Base-by-base conservation (phyloP, 208 protist species). In the Leishmania arabica region DNA sequence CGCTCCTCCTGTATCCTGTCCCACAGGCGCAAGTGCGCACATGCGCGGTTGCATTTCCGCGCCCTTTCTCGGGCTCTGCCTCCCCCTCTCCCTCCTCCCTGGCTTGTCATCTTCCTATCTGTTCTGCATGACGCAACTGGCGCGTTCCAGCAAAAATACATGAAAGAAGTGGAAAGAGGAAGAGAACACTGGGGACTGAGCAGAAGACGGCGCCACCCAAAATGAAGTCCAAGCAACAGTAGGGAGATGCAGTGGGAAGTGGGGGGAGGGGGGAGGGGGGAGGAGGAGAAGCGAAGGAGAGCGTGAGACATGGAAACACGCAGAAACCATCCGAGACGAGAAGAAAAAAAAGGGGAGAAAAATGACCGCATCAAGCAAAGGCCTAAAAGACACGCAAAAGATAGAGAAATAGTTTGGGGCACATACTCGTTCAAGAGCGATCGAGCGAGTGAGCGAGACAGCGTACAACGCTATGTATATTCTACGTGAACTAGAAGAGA, bases 221-320 rank as follows among this genome's bases (percentile, higher is more conserved):
- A 54, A 45, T 45, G 5, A 66, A 54, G 56, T 27, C 45, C 70
- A 9, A 49, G 56, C 40, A 64, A 37, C 3, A 69, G 64, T 37
- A 73, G 56, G 54, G 75, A 82, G 77, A 72, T 21, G 66, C 31
- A 27, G 71, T 5, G 45, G 71, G 27, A 37, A 31, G 47, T 40
- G 37, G 1, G 40, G 40, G 34, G 34, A 0, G 37, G 37, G 37
- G 37, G 1, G 37, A 40, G 1, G 37, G 13, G 8, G n/a, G 11
- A 37, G 34, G 0, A 37, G 49, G 45, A 49, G 27, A 75, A 69
- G 27, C 37, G 71, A 75, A 9, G 45, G 47, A 34, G n/a, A 75
- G n/a, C 19, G 45, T 11, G 27, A 49, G n/a, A 75, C 31, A 40
- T 21, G 6, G n/a, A 31, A 54, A 21, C 31, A 13, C 8, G 27